Conservation (phyloP, 257 asterid species). For the Ilex asprella region DNA sequence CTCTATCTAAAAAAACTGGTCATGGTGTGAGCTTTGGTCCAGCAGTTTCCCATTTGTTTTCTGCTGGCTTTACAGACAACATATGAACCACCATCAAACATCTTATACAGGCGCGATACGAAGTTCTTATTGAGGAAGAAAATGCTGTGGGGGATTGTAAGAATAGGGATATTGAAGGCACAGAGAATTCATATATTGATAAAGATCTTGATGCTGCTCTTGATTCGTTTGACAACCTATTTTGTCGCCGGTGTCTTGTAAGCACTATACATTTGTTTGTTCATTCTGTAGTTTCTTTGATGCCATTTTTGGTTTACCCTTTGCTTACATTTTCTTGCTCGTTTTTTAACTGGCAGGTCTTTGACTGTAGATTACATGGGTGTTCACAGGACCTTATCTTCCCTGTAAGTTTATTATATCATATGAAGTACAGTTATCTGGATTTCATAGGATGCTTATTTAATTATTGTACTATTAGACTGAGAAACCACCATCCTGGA, state of each 20-base stretch:
- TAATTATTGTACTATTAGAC: constrained; percentile 22
- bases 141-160: constrained; percentile 24
- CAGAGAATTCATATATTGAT: constrained; percentile 59
- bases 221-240: constrained; percentile 88
- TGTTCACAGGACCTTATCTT: constrained; percentile 85
- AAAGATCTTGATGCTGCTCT: constrained; percentile 88
- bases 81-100: constrained; percentile 55
- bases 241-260: constrained; percentile 94
- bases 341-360: constrained; percentile 53
- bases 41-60: constrained; percentile 51
- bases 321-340: background rate
- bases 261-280: constrained; percentile 17
- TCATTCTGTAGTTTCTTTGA: background rate
- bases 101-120: constrained; percentile 92
- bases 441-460: constrained; percentile 14
- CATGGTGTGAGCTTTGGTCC: constrained; percentile 59
- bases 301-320: too few species aligned
- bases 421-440: constrained; percentile 10
- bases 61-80: constrained; percentile 54
- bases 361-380: constrained; percentile 91
- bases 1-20: constrained; percentile 40
- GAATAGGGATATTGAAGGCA: constrained; percentile 42
- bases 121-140: constrained; percentile 49
- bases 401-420: constrained; percentile 53
- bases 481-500: constrained; percentile 51